phyloP scores from a whole-genome alignment of 2,329 filamentous ascomycete genomes.

The Fonsecaea nubica region DNA sequence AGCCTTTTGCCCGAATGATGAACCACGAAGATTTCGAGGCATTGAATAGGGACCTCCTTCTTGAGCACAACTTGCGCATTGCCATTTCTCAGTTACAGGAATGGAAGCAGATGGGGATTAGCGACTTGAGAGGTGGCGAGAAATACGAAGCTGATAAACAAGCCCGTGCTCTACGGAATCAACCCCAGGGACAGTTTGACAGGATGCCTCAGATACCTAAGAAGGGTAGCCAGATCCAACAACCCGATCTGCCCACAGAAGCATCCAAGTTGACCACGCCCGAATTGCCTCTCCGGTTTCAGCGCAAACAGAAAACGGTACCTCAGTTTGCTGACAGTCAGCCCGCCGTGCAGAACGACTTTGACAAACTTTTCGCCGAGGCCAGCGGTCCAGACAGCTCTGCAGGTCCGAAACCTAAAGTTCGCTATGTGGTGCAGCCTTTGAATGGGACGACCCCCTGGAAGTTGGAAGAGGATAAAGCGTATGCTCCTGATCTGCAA shows the following conservation, averaged over 20 bases:
- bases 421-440: slow-evolving; percentile 60
- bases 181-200: slow-evolving; percentile 81
- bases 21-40: slow-evolving; percentile 87
- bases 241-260: slow-evolving; percentile 75
- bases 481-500: slow-evolving; percentile 74
- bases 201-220: slow-evolving; percentile 67
- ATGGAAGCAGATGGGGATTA: slow-evolving; percentile 85
- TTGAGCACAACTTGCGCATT: slow-evolving; percentile 88
- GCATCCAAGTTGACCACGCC: slow-evolving; percentile 78
- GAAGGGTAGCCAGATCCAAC: slow-evolving; percentile 71
- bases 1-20: slow-evolving; percentile 97
- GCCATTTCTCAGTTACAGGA: slow-evolving; percentile 92
- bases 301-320: slow-evolving; percentile 50
- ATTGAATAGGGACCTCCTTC: slow-evolving; percentile 82
- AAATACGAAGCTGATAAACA: slow-evolving; percentile 93
- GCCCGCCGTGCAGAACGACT: slow-evolving; percentile 56
- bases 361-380: slow-evolving; percentile 62
- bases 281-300: slow-evolving; percentile 72
- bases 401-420: slow-evolving; percentile 47
- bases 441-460: slow-evolving; percentile 59
- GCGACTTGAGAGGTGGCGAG: slow-evolving; percentile 82
- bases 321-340: slow-evolving; percentile 43
- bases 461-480: slow-evolving; percentile 74
- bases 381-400: slow-evolving; percentile 55
- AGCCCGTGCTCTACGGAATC: slow-evolving; percentile 67